phyloP scores from a whole-genome alignment of 345 rosid species.

The Capsella bursapastoris region DNA sequence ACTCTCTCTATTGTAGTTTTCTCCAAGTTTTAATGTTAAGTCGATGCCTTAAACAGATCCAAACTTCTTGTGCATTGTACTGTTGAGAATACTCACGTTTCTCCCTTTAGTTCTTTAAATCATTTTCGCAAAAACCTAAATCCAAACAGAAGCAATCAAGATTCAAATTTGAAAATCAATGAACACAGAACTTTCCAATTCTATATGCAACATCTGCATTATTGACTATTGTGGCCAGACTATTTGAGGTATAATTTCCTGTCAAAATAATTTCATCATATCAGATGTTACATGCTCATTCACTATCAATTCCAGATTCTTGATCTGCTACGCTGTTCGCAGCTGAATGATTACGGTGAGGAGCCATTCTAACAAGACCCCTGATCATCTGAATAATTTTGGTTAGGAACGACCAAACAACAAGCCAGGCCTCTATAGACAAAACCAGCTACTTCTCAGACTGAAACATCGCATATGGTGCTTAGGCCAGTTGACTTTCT shows the following conservation, averaged over 20 bases:
- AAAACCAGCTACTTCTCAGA: constrained; percentile 14
- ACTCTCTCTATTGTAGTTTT: constrained; percentile 22
- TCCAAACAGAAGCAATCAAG: constrained; percentile 8
- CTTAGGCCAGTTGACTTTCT: constrained; percentile 57
- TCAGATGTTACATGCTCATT: neutral
- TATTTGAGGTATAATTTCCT: neutral
- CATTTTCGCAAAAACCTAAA: neutral
- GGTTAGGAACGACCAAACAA: neutral
- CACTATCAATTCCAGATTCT: neutral
- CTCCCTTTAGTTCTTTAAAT: neutral
- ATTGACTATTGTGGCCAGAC: neutral
- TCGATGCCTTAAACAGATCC: constrained; percentile 16
- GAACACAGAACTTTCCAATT: neutral
- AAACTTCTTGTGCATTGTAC: constrained; percentile 4
- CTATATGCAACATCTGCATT: neutral
- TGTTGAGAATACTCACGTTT: neutral
- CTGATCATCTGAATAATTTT: neutral
- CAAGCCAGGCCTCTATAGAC: neutral
- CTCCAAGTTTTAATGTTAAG: constrained; percentile 14
- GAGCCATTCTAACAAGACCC: neutral
- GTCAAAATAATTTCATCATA: neutral
- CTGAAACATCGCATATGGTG: constrained; percentile 22
- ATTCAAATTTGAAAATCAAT: neutral
- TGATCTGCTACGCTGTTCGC: neutral
- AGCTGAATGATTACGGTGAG: neutral